Evolutionary conservation across 73 alveolate genomes (phyloP).

Genomic region (Paramecium sexaurelia): DNA sequence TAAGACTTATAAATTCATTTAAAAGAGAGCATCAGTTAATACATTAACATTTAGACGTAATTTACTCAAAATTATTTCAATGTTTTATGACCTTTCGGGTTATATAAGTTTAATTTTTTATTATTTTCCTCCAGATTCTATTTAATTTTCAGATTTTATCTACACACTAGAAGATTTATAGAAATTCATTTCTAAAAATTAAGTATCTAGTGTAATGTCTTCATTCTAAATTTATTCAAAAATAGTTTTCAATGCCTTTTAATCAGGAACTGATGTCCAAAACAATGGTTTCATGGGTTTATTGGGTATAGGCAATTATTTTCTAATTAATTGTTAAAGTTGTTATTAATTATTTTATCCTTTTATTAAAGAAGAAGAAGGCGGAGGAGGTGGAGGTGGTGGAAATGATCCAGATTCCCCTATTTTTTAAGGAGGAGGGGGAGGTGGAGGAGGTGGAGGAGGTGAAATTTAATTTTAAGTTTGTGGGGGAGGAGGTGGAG

Average conservation of each 20-base stretch:
- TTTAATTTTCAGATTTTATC: neutral
- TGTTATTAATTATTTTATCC: neutral
- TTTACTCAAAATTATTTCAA: constrained; percentile 29
- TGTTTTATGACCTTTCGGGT: constrained; percentile 33
- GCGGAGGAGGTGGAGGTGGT: constrained; percentile 34
- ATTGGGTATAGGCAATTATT: neutral
- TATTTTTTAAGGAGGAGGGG: neutral
- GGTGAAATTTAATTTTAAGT: neutral
- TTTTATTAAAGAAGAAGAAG: neutral
- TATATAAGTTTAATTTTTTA: neutral
- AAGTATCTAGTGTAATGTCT: neutral
- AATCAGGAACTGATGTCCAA: neutral
- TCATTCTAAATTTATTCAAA: neutral
- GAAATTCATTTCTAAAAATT: neutral
- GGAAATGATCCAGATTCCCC: neutral
- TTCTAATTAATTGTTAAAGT: neutral
- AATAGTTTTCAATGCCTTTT: neutral
- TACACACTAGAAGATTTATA: neutral
- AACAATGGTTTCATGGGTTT: neutral
- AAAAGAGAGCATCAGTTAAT: neutral
- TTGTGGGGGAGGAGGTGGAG: constrained; percentile 40
- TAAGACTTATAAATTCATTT: neutral
- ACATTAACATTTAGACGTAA: neutral
- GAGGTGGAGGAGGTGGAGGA: constrained; percentile 61
- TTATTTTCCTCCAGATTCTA: neutral